Base-by-base conservation (phyloP, 352 stramenopile genomes). In the Phytophthora foliorum region DNA sequence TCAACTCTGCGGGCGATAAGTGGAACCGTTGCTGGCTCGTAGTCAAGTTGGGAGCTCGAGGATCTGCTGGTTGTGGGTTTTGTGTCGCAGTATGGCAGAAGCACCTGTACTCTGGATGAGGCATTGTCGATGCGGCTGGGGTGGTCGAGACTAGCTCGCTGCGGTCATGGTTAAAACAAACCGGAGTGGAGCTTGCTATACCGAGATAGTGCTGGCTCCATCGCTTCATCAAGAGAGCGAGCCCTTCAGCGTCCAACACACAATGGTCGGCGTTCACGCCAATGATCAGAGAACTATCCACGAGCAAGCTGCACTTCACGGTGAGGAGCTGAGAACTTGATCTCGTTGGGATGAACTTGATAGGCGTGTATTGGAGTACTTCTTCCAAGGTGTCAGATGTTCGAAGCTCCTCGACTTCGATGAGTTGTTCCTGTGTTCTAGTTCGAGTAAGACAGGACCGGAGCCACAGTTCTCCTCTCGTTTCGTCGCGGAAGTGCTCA, bases 181-280 rank as follows among this genome's bases (percentile, higher is more conserved):
- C 25, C 21, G 19, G 29, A 19, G 38, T 52, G 17, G 38, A 51
- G 24, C 36, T 39, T 17, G 27, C 34, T 21, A 39, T 11, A 44
- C 24, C 11, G 21, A 36, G 16, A 29, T 48, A 57, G 45, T 57
- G 32, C 31, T 22, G 24, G 24, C 57, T 36, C 42, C 45, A 64
- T 39, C 34, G 44, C 17, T 57, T 45, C 44, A 50, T 25, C 6
- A 64, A 39, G 45, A 44, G 25, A 31, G 45, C 17, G 22, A 64
- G 29, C 6, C 57, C 57, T 56, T 48, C 22, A 16, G 45, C 57
- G 32, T 57, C 57, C 57, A 64, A 7, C 10, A 57, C 21, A 16
- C 57, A 48, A 29, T 57, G 57, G 24, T 64, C 57, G 22, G 34
- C 57, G 13, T 57, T 50, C 16, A 64, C 45, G 16, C 57, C 57